Conservation (phyloP, 768 basidiomycete species). For the Nevesoporus exiguus region DNA sequence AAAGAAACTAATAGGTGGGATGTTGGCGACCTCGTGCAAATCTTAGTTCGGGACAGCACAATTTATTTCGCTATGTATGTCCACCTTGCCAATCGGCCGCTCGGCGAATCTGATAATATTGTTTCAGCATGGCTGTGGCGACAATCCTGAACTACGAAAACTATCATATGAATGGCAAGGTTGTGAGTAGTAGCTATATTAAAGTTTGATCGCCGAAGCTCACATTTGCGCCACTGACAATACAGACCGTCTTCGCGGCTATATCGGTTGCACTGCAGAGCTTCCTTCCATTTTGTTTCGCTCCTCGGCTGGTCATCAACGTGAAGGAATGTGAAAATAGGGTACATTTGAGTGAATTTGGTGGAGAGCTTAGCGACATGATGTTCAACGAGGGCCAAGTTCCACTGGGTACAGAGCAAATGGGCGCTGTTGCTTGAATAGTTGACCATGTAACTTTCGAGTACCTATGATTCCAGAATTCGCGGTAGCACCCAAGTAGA, state of each 20-base stretch:
- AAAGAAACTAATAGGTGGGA: background rate
- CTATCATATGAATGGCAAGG: background rate
- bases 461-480: background rate
- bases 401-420: background rate
- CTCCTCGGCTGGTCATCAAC: constrained; percentile 19
- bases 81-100: background rate
- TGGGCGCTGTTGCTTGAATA: background rate
- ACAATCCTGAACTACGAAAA: constrained; percentile 6
- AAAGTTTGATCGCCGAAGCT: background rate
- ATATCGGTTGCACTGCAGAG: constrained; percentile 13
- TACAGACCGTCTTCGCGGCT: constrained; percentile 8
- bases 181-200: background rate
- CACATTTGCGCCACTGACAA: background rate
- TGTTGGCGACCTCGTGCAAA: constrained; percentile 7
- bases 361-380: background rate
- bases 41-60: constrained; percentile 18
- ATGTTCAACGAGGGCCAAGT: background rate
- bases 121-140: constrained; percentile 4
- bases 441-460: background rate
- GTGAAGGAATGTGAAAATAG: constrained; percentile 8
- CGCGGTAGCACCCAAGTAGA: too few relatives aligned
- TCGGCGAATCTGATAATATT: background rate
- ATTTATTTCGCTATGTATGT: constrained; percentile 21
- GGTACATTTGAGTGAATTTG: constrained; percentile 7
- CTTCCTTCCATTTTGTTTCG: constrained; percentile 17